Conservation (phyloP, 2,329 filamentous ascomycete species). For the Fusarium nygamai region DNA sequence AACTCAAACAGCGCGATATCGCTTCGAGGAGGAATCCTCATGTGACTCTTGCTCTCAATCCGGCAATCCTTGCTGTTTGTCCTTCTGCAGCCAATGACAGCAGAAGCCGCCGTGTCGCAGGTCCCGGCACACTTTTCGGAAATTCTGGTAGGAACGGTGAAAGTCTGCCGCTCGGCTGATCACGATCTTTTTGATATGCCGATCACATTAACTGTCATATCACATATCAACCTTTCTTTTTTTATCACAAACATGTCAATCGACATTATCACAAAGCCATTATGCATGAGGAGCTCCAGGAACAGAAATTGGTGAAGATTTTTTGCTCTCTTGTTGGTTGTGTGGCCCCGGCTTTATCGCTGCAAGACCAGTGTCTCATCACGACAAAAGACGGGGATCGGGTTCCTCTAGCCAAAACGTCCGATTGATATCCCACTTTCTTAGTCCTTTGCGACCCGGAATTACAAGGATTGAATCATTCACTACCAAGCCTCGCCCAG, state of each 20-base stretch:
- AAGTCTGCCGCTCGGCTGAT: background rate
- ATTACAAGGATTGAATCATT: conserved; percentile 15
- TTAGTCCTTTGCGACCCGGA: background rate
- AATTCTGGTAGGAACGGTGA: conserved; percentile 29
- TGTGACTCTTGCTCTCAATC: conserved; percentile 9
- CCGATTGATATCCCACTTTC: conserved; percentile 5
- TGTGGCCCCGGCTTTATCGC: conserved; percentile 26
- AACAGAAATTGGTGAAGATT: conserved; percentile 7
- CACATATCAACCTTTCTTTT: background rate
- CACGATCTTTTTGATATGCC: conserved; percentile 24
- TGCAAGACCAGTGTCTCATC: conserved; percentile 42
- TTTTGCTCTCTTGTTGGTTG: background rate
- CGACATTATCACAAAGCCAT: background rate
- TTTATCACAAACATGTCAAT: background rate
- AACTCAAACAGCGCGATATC: conserved; percentile 17
- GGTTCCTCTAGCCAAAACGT: conserved; percentile 20
- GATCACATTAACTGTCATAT: conserved; percentile 1
- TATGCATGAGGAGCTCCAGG: background rate
- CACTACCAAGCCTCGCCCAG: conserved; percentile 10
- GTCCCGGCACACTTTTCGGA: conserved; percentile 15
- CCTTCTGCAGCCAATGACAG: conserved; percentile 10
- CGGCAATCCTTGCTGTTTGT: conserved; percentile 5
- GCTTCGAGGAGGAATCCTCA: background rate
- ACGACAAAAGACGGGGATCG: conserved; percentile 22
- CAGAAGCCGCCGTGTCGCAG: conserved; percentile 1